phyloP scores from a whole-genome alignment of 106 monocot genomes.

The Dioscorea zingiberensis region DNA sequence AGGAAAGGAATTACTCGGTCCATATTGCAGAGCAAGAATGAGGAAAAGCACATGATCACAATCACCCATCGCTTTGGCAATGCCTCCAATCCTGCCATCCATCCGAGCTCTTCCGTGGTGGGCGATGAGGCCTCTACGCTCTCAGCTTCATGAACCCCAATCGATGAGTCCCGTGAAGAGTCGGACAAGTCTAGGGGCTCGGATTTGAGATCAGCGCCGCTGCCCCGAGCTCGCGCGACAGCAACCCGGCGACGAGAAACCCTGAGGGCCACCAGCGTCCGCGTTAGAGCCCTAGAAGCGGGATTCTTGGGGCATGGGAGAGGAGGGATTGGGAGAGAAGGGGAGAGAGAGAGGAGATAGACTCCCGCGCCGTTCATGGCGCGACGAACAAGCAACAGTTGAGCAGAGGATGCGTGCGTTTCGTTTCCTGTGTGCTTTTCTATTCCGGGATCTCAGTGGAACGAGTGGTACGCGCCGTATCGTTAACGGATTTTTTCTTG shows the following conservation, averaged over 20 bases:
- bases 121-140: background rate
- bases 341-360: slow-evolving; percentile 28
- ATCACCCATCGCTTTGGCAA: slow-evolving; percentile 87
- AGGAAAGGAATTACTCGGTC: slow-evolving; percentile 36
- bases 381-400: no score
- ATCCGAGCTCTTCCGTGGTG: slow-evolving; percentile 1
- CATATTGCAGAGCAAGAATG: slow-evolving; percentile 96
- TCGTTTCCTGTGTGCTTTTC: no score
- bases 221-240: background rate
- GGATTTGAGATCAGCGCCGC: slow-evolving; percentile 32
- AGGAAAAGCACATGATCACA: slow-evolving; percentile 79
- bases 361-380: slow-evolving; percentile 18
- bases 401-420: no score
- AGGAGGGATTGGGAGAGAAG: background rate
- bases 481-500: no score
- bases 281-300: background rate
- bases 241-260: background rate
- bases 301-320: background rate
- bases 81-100: slow-evolving; percentile 2
- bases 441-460: no score
- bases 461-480: no score
- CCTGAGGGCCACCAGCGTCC: background rate
- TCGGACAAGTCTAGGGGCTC: slow-evolving; percentile 15
- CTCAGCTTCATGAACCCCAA: slow-evolving; percentile 3
- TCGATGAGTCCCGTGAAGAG: background rate